Percentiles rank a stretch among this genome's conserved stretches.
Evolutionary conservation across 2,329 filamentous ascomycete species (phyloP).

Genomic region (Erysiphe neolycopersici): DNA sequence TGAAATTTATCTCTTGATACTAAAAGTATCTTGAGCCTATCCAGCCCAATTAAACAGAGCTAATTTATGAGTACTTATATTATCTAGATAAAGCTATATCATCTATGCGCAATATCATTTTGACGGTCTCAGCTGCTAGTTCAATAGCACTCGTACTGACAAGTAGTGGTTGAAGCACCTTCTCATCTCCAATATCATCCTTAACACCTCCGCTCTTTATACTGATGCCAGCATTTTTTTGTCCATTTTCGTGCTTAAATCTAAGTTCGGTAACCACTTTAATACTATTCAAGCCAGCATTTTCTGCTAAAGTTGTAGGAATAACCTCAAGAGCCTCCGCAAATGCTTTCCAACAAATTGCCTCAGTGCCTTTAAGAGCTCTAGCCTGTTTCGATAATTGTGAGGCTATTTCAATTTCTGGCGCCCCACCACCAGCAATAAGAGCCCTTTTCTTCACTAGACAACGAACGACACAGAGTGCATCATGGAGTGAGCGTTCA

Average conservation of each 20-base stretch:
- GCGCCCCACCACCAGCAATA: slow-evolving; percentile 85
- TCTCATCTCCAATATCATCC: slow-evolving; percentile 88
- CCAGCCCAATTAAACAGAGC: too few relatives aligned
- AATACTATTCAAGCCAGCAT: slow-evolving; percentile 92
- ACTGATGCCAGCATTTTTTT: slow-evolving; percentile 89
- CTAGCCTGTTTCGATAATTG: slow-evolving; percentile 61
- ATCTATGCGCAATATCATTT: slow-evolving; percentile 19
- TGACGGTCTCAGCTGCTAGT: slow-evolving; percentile 90
- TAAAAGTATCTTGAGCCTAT: too few relatives aligned
- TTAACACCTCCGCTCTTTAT: slow-evolving; percentile 96
- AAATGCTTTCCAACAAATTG: slow-evolving; percentile 98
- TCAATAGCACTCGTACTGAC: slow-evolving; percentile 97
- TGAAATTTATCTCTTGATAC: too few relatives aligned
- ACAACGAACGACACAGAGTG: slow-evolving; percentile 89
- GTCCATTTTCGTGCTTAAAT: slow-evolving; percentile 80
- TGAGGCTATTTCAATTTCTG: slow-evolving; percentile 88
- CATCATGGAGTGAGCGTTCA: slow-evolving; percentile 87
- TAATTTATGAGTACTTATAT: not conserved
- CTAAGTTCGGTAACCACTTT: slow-evolving; percentile 92
- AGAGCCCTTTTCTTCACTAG: slow-evolving; percentile 99
- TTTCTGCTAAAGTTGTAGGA: slow-evolving; percentile 88
- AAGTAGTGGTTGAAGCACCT: slow-evolving; percentile 81
- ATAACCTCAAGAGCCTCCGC: slow-evolving; percentile 94
- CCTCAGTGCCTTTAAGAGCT: slow-evolving; percentile 67
- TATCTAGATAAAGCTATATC: slow-evolving; percentile 12